These are phyloP conservation scores for Hymenoscyphus fraxineus DNA, from an alignment of 2,329 filamentous ascomycete genomes.

Conservation along the genomic window DNA sequence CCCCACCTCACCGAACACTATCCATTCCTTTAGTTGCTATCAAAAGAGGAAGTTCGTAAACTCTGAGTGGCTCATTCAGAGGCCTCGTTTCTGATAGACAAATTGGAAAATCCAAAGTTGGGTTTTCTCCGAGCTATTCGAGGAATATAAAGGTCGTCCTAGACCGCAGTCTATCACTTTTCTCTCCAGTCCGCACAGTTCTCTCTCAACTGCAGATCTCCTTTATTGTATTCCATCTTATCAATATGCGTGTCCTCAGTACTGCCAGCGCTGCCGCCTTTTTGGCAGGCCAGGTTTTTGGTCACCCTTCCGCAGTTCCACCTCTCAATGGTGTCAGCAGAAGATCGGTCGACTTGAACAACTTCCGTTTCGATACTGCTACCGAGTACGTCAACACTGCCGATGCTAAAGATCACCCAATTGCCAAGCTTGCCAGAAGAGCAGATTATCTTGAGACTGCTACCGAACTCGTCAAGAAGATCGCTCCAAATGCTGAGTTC, in stretches of 20 bases:
- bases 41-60: constrained; percentile 10
- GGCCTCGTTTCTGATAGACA: neutral
- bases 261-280: constrained; percentile 6
- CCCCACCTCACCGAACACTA: constrained; percentile 1
- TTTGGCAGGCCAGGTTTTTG: constrained; percentile 10
- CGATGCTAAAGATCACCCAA: constrained; percentile 2
- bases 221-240: neutral
- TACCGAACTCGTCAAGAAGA: constrained; percentile 41
- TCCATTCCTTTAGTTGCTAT: neutral
- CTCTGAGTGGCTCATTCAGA: neutral
- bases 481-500: constrained; percentile 41
- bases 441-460: constrained; percentile 43
- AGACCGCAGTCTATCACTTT: neutral
- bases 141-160: constrained; percentile 5
- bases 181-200: constrained; percentile 6
- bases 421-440: constrained; percentile 12
- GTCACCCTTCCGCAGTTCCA: constrained; percentile 6
- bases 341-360: constrained; percentile 17
- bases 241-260: constrained; percentile 13
- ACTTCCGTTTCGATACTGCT: constrained; percentile 17
- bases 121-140: neutral
- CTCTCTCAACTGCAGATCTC: neutral
- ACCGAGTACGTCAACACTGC: constrained; percentile 18
- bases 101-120: neutral
- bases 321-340: constrained; percentile 36